Evolutionary conservation across 108 stramenopile genomes (phyloP), one percentile per base, ranked within the genome.

Genomic region (Epipyxis sp.): DNA sequence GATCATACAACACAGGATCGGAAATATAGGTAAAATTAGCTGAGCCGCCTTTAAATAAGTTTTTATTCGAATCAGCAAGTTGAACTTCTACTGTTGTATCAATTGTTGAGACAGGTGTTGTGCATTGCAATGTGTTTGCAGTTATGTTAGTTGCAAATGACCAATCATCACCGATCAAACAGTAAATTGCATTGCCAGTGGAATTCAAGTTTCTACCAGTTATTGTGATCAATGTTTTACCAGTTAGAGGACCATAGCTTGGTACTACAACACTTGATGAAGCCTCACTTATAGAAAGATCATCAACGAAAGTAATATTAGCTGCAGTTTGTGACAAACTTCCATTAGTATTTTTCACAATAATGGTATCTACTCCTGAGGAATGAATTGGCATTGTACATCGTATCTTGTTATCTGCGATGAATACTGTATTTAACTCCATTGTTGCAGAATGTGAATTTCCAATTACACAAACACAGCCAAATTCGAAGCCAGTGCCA

Each of bases 161-260:
- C 71, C 71, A 74, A 6, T 74, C 32, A 10, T 74, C 71, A 57
- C 71, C 71, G 43, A 74, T 74, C 34, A 74, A 13, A 74, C 71
- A 74, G 20, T 50, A 50, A 6, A 50, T 6, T 20, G 6, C 13
- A 13, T 20, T 20, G 6, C 20, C 46, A 13, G 20, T 50, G 6
- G 6, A 13, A 20, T 50, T 20, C 46, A 50, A 50, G 27, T 10
- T 42, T 6, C 27, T 6, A 6, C 71, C 50, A 30, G 50, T 43
- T 37, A 74, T 32, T 6, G 71, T 74, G 25, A 74, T 3, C 32
- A 74, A 29, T 32, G 71, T 74, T 13, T 57, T 27, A 6, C 71
- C 32, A 54, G 16, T 74, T 27, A 37, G 71, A 46, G 71, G 71
- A 54, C 71, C 71, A 46, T 27, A 74, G 6, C 6, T 6, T 54